Base-by-base conservation (phyloP, 495 filamentous ascomycete genomes). In the Wilcoxina mikolae region DNA sequence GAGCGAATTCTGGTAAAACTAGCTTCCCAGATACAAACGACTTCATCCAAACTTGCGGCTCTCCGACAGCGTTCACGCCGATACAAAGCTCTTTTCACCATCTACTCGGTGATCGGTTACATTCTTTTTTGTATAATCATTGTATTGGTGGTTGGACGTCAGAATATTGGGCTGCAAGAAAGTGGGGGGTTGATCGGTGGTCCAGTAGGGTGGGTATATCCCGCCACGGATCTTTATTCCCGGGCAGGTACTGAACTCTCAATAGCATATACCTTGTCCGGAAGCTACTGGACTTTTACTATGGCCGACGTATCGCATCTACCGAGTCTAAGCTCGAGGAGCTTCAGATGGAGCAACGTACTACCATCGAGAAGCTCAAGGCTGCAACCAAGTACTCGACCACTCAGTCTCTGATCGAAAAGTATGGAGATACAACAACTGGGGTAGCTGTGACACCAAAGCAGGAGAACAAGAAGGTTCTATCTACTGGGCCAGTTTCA, bases 331-430 rank as follows among this genome's bases (percentile, higher is more conserved):
- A 78, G n/a, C 74, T 95, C 23, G 81, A 94, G 52, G 76, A 73
- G 1, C 75, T 87, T 10, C 75, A 90, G 49, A 74, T 77, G 53
- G 83, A 95, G 68, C 79, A 88, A 43, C 77, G 83, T 50, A 78
- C 80, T 61, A 93, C 88, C 1, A 95, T 98, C 58, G 84, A 93
- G 64, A 89, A 87, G 69, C 78, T 98, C 46, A 98, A 96, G 69
- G 77, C 79, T 26, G 88, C 88, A 18, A 98, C 91, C 29, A 94
- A 85, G 65, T 98, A 93, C 70, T 83, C 95, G 68, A 87, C 88
- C 4, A 98, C 91, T 15, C 84, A 93, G 64, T 79, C 94, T 61
- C 69, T 98, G 48, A 77, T 98, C 2, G 84, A 96, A 63, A 98
- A 95, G 64, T 98, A 98, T 66, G 89, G 85, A 33, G 84, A 78